These are phyloP conservation scores for Obelidium mucronatum DNA, from an alignment of 192 early-diverging fungal species.

Conservation along the genomic window DNA sequence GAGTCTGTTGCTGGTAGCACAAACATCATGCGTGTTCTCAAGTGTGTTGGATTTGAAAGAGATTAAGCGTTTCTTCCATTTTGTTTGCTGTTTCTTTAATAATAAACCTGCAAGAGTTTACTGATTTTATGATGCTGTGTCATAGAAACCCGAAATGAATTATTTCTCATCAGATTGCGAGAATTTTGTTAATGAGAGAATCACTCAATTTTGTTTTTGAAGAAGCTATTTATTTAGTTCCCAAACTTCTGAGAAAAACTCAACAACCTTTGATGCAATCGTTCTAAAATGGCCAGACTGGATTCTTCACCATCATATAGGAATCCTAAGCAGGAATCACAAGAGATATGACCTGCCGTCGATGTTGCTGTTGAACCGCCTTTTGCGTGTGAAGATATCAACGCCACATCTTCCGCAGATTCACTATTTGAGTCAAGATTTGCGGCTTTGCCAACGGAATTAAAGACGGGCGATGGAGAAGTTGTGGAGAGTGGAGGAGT, in stretches of 20 bases:
- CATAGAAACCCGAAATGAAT: neutral
- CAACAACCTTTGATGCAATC: neutral
- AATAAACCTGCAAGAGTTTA: neutral
- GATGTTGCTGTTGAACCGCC: neutral
- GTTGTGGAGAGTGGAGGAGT: conserved; percentile 18
- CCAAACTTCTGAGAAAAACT: neutral
- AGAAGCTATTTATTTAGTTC: too few relatives aligned
- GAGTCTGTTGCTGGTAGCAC: conserved; percentile 52
- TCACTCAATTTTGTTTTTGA: too few relatives aligned
- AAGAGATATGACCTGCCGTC: neutral
- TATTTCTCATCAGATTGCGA: neutral
- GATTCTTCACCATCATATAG: neutral
- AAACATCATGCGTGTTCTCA: conserved; percentile 62
- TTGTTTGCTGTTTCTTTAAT: neutral
- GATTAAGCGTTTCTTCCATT: conserved; percentile 2
- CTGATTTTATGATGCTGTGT: neutral
- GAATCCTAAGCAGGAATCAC: neutral
- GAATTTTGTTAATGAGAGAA: too few relatives aligned
- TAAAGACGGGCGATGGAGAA: conserved; percentile 12
- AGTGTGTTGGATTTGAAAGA: conserved; percentile 51
- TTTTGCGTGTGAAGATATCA: too few relatives aligned
- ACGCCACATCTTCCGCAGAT: too few relatives aligned
- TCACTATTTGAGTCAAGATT: too few relatives aligned
- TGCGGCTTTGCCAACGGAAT: neutral
- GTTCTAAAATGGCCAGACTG: neutral